Evolutionary conservation across 805 yeast species (phyloP), one percentile per base, ranked within the genome.

Genomic region (Myxozyma melibiosi): DNA sequence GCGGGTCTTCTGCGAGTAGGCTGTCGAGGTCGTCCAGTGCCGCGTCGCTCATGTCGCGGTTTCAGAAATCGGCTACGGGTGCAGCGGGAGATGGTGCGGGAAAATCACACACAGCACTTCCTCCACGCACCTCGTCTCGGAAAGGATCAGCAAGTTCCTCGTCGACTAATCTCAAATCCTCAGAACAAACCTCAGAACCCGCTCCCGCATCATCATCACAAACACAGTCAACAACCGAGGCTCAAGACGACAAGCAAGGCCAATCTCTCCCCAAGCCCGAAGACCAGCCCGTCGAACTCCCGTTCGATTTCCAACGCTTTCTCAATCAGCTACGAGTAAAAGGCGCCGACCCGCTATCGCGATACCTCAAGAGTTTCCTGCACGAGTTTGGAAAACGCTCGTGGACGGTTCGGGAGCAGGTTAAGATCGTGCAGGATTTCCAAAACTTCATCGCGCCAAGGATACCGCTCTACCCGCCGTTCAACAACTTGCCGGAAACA

Each of bases 281-380:
- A 39, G 73, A 22, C 71, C 75, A 59, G 58, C 61, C 68, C 54
- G 69, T 59, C 25, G 71, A 68, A 38, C 47, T 57, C 25, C 76
- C 80, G 3, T 91, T 92, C 72, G 96, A 94, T 70, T 94, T 92
- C 70, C 96, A 89, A 68, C 72, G 78, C 24, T 94, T 94, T 68
- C 76, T 90, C 38, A 76, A 78, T 11, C 88, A 86, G 63, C 78
- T 94, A 63, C 84, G 86, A 57, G 79, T 81, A 51, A 85, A 84
- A 62, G 78, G 79, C 53, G 97, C 98, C 4, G 96, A 89, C 56
- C 97, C 98, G 0, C 80, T 90, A 35, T 90, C 91, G 4, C 80
- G 89, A 55, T 94, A 92, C 68, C 81, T 91, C 39, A 84, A 86
- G 65, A 51, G 57, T 34, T 95, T 94, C 66, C 73, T 95, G 43